Conservation (phyloP, 2,329 filamentous ascomycete species). For the Cercospora sojina region DNA sequence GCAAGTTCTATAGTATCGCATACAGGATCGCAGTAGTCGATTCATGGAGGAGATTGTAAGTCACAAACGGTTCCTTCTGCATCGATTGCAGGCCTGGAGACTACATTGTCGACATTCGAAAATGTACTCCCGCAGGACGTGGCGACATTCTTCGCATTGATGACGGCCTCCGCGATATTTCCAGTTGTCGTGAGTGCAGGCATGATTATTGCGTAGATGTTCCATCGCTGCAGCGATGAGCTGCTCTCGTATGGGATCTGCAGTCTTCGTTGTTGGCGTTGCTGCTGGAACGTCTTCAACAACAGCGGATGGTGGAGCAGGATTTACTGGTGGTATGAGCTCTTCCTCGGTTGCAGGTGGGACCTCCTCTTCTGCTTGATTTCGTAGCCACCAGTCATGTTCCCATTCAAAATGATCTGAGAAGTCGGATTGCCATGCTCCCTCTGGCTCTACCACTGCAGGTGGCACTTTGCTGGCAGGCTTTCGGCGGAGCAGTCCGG, state of each 20-base stretch:
- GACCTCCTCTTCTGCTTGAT: not conserved
- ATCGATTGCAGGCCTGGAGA: slow-evolving; percentile 50
- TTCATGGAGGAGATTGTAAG: not conserved
- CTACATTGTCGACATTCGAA: slow-evolving; percentile 44
- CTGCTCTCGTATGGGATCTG: slow-evolving; percentile 31
- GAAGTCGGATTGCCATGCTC: slow-evolving; percentile 21
- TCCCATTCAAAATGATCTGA: slow-evolving; percentile 24
- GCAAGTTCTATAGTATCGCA: not conserved
- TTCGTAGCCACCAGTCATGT: slow-evolving; percentile 16
- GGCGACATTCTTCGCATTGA: slow-evolving; percentile 48
- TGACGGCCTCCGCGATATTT: slow-evolving; percentile 36
- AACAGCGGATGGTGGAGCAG: not conserved
- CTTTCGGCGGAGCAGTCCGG: not conserved
- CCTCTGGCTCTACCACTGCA: not conserved
- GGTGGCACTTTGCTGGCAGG: not conserved
- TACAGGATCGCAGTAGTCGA: not conserved
- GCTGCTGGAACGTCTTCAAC: not conserved
- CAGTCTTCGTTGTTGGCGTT: slow-evolving; percentile 10
- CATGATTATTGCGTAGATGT: slow-evolving; percentile 42
- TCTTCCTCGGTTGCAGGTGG: not conserved
- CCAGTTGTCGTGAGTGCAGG: slow-evolving; percentile 46
- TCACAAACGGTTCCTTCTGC: slow-evolving; percentile 47
- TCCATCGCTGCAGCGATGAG: slow-evolving; percentile 28
- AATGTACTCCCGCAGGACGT: slow-evolving; percentile 46
- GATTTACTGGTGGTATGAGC: not conserved